Evolutionary conservation across 108 stramenopile genomes (phyloP), one percentile per base, ranked within the genome.

Genomic region (Pseudonitzschia multistriata): DNA sequence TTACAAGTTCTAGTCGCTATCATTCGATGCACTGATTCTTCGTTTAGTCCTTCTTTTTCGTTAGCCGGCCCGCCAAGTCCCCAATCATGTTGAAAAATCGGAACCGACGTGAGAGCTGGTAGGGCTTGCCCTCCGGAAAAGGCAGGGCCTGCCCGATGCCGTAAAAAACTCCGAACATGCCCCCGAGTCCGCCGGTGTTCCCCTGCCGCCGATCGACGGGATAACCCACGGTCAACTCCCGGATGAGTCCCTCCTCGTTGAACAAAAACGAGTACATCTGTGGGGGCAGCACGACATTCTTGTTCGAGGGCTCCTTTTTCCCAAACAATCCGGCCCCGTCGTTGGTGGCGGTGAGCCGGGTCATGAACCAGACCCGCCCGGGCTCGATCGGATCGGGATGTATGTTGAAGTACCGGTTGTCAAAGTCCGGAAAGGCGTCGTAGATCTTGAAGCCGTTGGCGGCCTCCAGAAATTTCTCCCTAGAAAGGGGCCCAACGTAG

Each of bases 101-200:
- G 47, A 84, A 88, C 14, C 85, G 77, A 40, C 83, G 82, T 0
- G 78, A 80, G 14, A 74, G 77, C 56, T 86, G 86, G 76, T 83
- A 92, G 0, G 91, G 91, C 53, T 83, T 78, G 47, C 74, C 78
- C 73, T 92, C 91, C 14, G 79, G 83, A 64, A 89, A 80, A 11
- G 87, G 87, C 19, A 89, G 60, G 25, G 87, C 73, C 65, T 82
- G 80, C 1, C 91, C 91, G 27, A 88, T 84, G 39, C 82, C 91
- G 62, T 85, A 92, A 63, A 92, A 83, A 65, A 78, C 86, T n/a
- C 83, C 91, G 75, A 88, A 92, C 14, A 84, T 88, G 39, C 91
- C 91, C 25, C 91, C 91, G 28, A 92, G 66, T 27, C 91, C 91
- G 34, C 91, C 91, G 28, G 91, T 92, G 74, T 89, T 92, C 11